Percentiles rank a stretch among this genome's conserved stretches.
phyloP scores from a whole-genome alignment of 345 rosid species.

The Salix exigua region DNA sequence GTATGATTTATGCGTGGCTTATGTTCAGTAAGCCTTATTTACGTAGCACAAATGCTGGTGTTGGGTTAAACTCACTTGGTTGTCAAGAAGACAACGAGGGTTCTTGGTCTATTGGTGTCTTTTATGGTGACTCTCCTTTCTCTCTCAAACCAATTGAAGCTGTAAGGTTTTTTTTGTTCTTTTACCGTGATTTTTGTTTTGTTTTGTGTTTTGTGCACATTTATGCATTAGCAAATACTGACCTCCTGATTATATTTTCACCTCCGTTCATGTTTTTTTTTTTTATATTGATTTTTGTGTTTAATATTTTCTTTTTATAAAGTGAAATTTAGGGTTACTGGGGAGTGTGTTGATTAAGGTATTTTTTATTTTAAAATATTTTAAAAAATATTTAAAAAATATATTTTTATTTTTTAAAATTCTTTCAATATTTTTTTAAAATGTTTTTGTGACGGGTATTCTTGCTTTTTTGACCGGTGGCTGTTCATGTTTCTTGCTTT shows the following conservation, averaged over 20 bases:
- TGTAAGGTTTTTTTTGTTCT: conserved; percentile 37
- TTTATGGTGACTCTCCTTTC: conserved; percentile 84
- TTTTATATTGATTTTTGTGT: neutral
- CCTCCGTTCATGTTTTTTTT: neutral
- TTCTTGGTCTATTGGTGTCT: conserved; percentile 92
- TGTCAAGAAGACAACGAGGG: conserved; percentile 84
- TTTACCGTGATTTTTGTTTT: neutral
- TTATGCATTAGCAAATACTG: neutral
- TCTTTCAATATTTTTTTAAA: too few species aligned
- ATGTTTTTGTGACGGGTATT: too few species aligned
- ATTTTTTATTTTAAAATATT: too few species aligned
- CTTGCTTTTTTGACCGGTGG: neutral
- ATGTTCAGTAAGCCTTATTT: conserved; percentile 35
- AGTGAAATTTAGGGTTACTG: neutral
- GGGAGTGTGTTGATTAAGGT: too few species aligned
- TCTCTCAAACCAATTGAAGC: conserved; percentile 83
- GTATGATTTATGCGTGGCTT: conserved; percentile 56
- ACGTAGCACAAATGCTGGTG: neutral
- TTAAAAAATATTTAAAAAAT: too few species aligned
- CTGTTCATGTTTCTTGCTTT: neutral
- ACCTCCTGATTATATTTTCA: neutral
- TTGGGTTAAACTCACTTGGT: conserved; percentile 47
- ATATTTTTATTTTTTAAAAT: too few species aligned
- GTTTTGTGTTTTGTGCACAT: neutral
- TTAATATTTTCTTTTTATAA: neutral